Percentiles rank a stretch among this genome's conserved stretches.
phyloP scores from a whole-genome alignment of 306 rosid genomes.

The Bauhinia variegata region DNA sequence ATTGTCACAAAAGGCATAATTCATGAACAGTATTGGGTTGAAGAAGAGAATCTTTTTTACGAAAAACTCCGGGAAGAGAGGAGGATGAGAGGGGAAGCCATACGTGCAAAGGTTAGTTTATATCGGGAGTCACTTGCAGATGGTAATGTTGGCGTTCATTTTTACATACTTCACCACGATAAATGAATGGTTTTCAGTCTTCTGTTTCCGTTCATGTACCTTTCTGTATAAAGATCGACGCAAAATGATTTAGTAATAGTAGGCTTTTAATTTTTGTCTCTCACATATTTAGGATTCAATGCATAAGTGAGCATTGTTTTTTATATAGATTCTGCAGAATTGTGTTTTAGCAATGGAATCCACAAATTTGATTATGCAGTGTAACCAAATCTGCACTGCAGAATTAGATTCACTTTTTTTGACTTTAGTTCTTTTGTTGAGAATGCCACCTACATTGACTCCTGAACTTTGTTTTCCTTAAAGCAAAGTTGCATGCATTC shows the following conservation, averaged over 20 bases:
- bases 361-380: too few relatives aligned
- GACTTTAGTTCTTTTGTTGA: slow-evolving; percentile 27
- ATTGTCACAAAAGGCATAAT: slow-evolving; percentile 57
- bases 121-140: slow-evolving; percentile 34
- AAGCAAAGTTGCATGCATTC: background rate
- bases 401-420: background rate
- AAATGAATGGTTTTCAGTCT: slow-evolving; percentile 23
- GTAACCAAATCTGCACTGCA: too few relatives aligned
- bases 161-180: slow-evolving; percentile 25
- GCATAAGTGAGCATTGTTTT: too few relatives aligned
- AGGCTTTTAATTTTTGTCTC: slow-evolving; percentile 12
- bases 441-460: slow-evolving; percentile 20
- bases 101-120: slow-evolving; percentile 71
- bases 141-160: slow-evolving; percentile 13
- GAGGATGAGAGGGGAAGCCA: slow-evolving; percentile 71
- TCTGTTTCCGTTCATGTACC: slow-evolving; percentile 3
- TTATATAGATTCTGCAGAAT: too few relatives aligned
- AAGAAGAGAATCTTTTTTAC: slow-evolving; percentile 64
- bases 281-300: background rate
- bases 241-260: background rate
- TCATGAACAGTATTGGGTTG: slow-evolving; percentile 75
- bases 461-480: slow-evolving; percentile 21
- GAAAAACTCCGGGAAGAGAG: slow-evolving; percentile 83
- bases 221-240: slow-evolving; percentile 12
- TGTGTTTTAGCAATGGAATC: too few relatives aligned